Evolutionary conservation across 768 basidiomycete genomes (phyloP), one percentile per base, ranked within the genome.

Genomic region (Naematelia aurantialba): DNA sequence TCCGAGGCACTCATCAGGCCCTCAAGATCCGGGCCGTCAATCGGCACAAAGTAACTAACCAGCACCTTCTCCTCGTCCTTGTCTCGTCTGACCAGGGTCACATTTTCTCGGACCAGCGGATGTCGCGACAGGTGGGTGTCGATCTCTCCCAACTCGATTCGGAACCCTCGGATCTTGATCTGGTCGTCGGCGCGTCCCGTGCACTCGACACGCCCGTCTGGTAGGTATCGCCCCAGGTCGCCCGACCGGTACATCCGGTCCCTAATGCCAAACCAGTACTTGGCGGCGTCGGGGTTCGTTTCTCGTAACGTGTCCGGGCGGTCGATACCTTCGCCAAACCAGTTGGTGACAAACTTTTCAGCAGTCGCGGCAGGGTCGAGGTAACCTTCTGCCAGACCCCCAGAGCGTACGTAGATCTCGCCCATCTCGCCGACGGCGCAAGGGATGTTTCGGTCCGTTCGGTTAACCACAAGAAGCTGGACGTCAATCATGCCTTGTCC

Each of bases 11-110:
- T 75, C 47, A 80, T 86, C 69, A 86, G 86, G 2, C 81, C 87
- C 47, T 84, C 83, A 66, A 94, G 79, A 27, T 79, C 80, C 26
- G 73, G 69, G 0, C 85, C 85, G 30, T 86, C 85, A 39, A 92
- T 79, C 12, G 96, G 94, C 14, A 99, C 96, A 66, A 99, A 90
- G 77, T 99, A 99, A 77, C 89, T 90, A 62, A 99, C 88, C 26
- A 99, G 84, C 30, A 97, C 92, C 81, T 99, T 98, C 80, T 99
- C 96, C 78, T 98, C 96, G 78, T 97, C 91, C 81, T 98, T 98
- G 80, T 99, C 94, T 75, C 94, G 81, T 66, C 94, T 81, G 45
- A 99, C 93, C 39, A 98, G 83, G 1, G 96, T 98, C 53, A 99
- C 93, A 75, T 99, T 99, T 79, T 98, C 96, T n/a, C 94, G 81